These are phyloP conservation scores for Meyerozyma athensensis DNA, from an alignment of 1,139 yeast genomes.

Conservation along the genomic window DNA sequence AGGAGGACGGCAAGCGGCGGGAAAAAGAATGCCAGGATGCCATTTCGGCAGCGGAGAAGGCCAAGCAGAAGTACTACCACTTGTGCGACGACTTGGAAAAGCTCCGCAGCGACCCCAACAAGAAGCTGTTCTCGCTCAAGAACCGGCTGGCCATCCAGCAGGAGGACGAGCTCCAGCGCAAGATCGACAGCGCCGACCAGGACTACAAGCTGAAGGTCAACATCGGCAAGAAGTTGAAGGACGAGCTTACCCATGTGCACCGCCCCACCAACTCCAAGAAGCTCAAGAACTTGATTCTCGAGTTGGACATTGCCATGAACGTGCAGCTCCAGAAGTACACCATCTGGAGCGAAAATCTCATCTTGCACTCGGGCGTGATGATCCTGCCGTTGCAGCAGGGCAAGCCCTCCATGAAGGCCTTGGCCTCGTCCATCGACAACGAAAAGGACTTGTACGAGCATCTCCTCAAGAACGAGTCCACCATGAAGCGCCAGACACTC, in stretches of 20 bases:
- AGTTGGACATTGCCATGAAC: conserved; percentile 83
- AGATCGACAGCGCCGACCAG: conserved; percentile 78
- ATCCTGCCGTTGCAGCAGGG: conserved; percentile 58
- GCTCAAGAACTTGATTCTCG: conserved; percentile 73
- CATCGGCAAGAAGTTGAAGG: conserved; percentile 67
- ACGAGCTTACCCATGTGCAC: conserved; percentile 63
- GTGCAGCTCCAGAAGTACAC: conserved; percentile 87
- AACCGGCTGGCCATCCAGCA: conserved; percentile 81
- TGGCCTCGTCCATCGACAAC: conserved; percentile 75
- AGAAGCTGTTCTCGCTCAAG: conserved; percentile 73
- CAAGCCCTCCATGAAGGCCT: conserved; percentile 63
- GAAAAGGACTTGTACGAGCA: conserved; percentile 77
- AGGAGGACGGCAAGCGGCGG: conserved; percentile 75
- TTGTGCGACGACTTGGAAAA: conserved; percentile 85
- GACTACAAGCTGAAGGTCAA: conserved; percentile 80
- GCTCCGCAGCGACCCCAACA: conserved; percentile 77
- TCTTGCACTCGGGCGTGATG: conserved; percentile 81
- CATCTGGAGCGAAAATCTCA: conserved; percentile 76
- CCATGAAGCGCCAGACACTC: conserved; percentile 29
- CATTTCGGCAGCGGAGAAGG: conserved; percentile 80
- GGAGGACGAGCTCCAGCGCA: conserved; percentile 81
- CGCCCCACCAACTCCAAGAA: conserved; percentile 76
- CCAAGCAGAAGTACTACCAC: conserved; percentile 73
- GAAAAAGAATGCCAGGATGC: conserved; percentile 85
- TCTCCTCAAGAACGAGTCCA: conserved; percentile 45